Conservation (phyloP, 345 rosid species). For the Erysimum cheiranthoides region DNA sequence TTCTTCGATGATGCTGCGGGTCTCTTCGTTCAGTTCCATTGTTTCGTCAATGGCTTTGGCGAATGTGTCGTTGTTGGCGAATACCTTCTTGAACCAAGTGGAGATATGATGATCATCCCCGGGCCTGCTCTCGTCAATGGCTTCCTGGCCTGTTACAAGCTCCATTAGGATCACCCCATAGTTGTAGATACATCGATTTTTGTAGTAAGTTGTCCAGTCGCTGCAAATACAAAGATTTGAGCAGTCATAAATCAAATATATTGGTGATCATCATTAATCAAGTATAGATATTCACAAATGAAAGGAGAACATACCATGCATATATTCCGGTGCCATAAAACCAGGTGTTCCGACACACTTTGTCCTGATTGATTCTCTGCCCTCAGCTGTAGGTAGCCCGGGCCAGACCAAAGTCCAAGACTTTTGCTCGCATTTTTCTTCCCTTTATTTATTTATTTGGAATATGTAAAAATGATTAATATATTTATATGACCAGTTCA, state of each 20-base stretch:
- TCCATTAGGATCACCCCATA: too few relatives aligned
- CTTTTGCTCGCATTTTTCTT: conserved; percentile 43
- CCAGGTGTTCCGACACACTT: conserved; percentile 53
- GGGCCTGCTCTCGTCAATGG: conserved; percentile 2
- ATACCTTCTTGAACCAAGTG: conserved; percentile 65
- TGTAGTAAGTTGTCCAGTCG: conserved; percentile 72
- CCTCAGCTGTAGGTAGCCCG: conserved; percentile 50
- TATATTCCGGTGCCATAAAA: conserved; percentile 54
- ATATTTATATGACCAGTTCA: too few relatives aligned
- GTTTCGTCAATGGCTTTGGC: conserved; percentile 55
- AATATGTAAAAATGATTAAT: too few relatives aligned
- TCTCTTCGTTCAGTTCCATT: conserved; percentile 26
- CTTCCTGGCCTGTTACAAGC: too few relatives aligned
- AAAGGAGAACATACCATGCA: conserved; percentile 39
- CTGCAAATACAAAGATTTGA: conserved; percentile 38
- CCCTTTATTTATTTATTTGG: too few relatives aligned
- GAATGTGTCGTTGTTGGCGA: conserved; percentile 51
- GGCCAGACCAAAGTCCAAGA: conserved; percentile 52
- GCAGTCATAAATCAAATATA: neutral
- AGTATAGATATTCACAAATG: neutral
- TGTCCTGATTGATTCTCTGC: conserved; percentile 39
- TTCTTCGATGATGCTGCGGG: conserved; percentile 51
- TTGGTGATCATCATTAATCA: neutral
- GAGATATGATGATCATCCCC: conserved; percentile 59
- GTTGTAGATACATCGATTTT: conserved; percentile 53